Percentiles rank a stretch among this genome's conserved stretches.
Evolutionary conservation across 164 flowering plant genomes (phyloP).

Genomic region (Magnolia changhungtana): DNA sequence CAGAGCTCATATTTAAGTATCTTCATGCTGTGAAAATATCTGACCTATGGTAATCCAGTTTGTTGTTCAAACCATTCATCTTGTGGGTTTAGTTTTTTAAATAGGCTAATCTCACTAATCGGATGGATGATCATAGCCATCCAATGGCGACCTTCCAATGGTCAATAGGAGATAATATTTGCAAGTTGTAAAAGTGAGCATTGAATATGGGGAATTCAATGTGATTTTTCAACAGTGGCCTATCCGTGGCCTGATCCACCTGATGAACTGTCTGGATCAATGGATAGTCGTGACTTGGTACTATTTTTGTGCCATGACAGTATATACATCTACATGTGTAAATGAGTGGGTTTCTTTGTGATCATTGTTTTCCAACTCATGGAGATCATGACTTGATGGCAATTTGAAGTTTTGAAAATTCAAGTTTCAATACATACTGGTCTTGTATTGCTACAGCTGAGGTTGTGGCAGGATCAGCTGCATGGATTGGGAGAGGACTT

Average conservation of each 20-base stretch:
- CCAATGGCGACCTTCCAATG: not conserved
- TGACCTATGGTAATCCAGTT: not conserved
- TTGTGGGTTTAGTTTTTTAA: not conserved
- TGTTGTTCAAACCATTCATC: not conserved
- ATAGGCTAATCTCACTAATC: not conserved
- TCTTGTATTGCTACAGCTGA: conserved; percentile 61
- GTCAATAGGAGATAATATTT: not conserved
- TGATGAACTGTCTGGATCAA: not conserved
- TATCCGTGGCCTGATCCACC: not conserved
- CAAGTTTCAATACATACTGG: conserved; percentile 16
- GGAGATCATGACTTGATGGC: not conserved
- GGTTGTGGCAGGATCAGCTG: conserved; percentile 96
- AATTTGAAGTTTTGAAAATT: not conserved
- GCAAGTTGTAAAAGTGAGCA: not conserved
- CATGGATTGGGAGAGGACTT: conserved; percentile 98
- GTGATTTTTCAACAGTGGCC: not conserved
- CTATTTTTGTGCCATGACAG: not conserved
- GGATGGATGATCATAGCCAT: not conserved
- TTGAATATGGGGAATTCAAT: not conserved
- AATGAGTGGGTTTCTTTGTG: not conserved
- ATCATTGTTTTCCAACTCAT: not conserved
- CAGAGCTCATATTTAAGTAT: too few species aligned
- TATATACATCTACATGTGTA: not conserved
- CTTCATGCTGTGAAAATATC: not conserved
- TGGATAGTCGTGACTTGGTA: not conserved